Conservation (phyloP, 164 flowering plant genomes). For the Berberis thunbergii region DNA sequence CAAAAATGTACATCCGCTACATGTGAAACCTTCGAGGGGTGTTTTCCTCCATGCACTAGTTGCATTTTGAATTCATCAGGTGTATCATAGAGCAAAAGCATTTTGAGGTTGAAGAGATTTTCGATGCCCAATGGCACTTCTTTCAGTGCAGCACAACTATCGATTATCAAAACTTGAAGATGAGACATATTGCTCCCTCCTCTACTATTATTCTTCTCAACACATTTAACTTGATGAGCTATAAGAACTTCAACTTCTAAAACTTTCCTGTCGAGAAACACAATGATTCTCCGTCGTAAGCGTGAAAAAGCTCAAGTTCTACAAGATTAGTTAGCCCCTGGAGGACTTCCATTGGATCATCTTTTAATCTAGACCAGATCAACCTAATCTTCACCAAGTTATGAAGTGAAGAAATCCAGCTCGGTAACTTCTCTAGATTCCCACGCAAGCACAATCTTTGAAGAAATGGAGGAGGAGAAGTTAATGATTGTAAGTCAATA, state of each 20-base stretch:
- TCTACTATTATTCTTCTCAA: slow-evolving; percentile 9
- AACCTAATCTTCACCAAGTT: too few species aligned
- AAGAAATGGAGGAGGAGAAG: slow-evolving; percentile 18
- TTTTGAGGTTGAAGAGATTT: neutral
- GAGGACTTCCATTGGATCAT: slow-evolving; percentile 20
- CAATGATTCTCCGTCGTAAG: slow-evolving; percentile 17
- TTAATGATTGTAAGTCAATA: slow-evolving; percentile 13
- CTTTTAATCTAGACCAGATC: slow-evolving; percentile 5
- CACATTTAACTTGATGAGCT: slow-evolving; percentile 8
- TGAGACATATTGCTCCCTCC: slow-evolving; percentile 13
- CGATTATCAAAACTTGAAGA: slow-evolving; percentile 13
- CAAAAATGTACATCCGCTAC: too few species aligned
- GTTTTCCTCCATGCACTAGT: neutral
- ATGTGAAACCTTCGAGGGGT: too few species aligned
- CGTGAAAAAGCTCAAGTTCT: slow-evolving; percentile 13
- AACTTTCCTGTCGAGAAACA: slow-evolving; percentile 16
- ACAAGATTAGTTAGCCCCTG: slow-evolving; percentile 23
- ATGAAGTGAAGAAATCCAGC: too few species aligned
- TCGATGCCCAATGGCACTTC: neutral
- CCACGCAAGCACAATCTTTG: slow-evolving; percentile 16
- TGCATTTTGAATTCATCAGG: neutral
- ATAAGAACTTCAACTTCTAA: slow-evolving; percentile 15
- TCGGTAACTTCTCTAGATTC: neutral
- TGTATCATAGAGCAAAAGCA: neutral
- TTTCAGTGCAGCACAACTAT: neutral